Evolutionary conservation across 345 rosid genomes (phyloP).

Genomic region (Carallia brachiata): DNA sequence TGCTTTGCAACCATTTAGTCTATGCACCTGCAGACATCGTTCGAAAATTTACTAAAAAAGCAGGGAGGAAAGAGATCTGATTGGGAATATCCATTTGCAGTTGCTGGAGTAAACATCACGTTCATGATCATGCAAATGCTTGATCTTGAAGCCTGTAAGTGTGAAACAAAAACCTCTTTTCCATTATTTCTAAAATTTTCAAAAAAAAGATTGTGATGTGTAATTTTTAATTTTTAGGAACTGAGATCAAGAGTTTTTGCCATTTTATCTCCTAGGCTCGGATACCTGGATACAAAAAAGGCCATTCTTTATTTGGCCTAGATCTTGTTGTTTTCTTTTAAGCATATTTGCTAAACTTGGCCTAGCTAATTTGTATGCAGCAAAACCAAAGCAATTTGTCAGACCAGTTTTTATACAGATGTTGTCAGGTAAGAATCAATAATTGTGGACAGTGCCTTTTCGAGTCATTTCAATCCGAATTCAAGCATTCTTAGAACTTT

Average conservation of each 20-base stretch:
- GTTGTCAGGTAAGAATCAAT: conserved; percentile 58
- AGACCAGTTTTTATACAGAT: conserved; percentile 74
- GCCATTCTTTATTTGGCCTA: not conserved
- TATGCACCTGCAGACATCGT: conserved; percentile 53
- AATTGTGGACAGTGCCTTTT: not conserved
- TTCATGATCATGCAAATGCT: conserved; percentile 99
- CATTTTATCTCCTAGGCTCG: too few species aligned
- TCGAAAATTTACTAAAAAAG: conserved; percentile 55
- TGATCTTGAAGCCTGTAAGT: conserved; percentile 80
- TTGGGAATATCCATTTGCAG: conserved; percentile 97
- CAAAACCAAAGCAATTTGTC: conserved; percentile 71
- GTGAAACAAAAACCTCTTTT: not conserved
- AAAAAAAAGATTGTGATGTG: too few species aligned
- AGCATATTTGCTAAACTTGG: conserved; percentile 13
- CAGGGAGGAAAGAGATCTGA: conserved; percentile 79
- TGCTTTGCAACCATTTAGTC: not conserved
- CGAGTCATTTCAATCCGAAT: too few species aligned
- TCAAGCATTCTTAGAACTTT: too few species aligned
- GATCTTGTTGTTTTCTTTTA: not conserved
- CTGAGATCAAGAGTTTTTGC: too few species aligned
- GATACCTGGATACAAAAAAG: not conserved
- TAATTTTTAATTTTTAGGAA: too few species aligned
- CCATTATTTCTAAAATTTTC: not conserved
- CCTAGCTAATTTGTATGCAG: conserved; percentile 37
- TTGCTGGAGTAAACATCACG: conserved; percentile 91